Conservation (phyloP, 805 yeast species). For the Candida oleophila region DNA sequence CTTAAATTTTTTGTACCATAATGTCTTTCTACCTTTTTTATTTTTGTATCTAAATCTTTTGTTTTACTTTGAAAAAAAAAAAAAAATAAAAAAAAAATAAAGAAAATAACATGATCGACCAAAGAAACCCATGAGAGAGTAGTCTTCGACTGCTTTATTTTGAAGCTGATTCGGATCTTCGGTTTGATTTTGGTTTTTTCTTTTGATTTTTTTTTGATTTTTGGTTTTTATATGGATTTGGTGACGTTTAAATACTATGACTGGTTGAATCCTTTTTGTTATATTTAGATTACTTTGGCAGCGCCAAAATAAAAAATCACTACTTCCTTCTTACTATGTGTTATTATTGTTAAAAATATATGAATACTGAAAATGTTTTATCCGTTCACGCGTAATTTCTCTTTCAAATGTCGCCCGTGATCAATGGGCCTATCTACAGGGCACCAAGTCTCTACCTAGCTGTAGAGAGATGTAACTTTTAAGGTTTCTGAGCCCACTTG, state of each 20-base stretch:
- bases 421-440: no score
- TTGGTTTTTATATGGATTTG: constrained; percentile 3
- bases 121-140: no score
- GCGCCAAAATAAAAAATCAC: constrained; percentile 4
- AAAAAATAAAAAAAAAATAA: not conserved
- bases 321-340: constrained; percentile 1
- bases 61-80: not conserved
- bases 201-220: not conserved
- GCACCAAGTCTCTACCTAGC: no score
- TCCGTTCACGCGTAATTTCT: not conserved
- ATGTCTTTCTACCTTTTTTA: not conserved
- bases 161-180: no score
- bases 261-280: not conserved
- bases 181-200: not conserved
- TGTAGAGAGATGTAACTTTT: not conserved
- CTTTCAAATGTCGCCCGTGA: no score
- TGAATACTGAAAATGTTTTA: not conserved
- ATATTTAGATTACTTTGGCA: constrained; percentile 1
- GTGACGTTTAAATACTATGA: not conserved
- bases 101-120: not conserved
- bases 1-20: constrained; percentile 6
- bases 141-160: no score
- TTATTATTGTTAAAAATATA: constrained; percentile 6
- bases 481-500: not conserved
- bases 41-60: not conserved